Evolutionary conservation across 2,329 filamentous ascomycete genomes (phyloP).

Genomic region (Scedosporium minutisporum): DNA sequence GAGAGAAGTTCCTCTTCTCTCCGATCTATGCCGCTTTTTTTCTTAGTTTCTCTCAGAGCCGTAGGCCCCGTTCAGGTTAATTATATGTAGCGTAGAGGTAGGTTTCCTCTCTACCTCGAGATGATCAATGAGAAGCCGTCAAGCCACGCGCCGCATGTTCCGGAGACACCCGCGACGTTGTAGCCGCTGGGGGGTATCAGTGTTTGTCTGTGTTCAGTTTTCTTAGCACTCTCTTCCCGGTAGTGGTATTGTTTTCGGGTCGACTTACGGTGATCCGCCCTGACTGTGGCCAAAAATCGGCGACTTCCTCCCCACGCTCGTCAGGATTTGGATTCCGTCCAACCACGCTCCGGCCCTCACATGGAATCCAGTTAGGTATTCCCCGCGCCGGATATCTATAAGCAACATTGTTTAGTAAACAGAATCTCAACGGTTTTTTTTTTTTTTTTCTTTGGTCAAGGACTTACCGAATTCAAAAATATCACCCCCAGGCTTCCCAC

Average conservation of each 20-base stretch:
- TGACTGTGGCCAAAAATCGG: slow-evolving; percentile 71
- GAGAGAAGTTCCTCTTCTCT: neutral
- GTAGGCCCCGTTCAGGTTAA: neutral
- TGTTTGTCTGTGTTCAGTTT: slow-evolving; percentile 54
- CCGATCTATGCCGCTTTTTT: neutral
- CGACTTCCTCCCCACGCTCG: slow-evolving; percentile 78
- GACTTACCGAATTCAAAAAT: slow-evolving; percentile 67
- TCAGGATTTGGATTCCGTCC: slow-evolving; percentile 82
- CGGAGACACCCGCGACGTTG: slow-evolving; percentile 77
- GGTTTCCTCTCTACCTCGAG: slow-evolving; percentile 19
- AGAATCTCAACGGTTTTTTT: too few relatives aligned
- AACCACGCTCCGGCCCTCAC: slow-evolving; percentile 74
- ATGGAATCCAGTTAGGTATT: slow-evolving; percentile 80
- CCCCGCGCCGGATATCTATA: slow-evolving; percentile 72
- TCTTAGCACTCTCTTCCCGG: neutral
- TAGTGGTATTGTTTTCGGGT: too few relatives aligned
- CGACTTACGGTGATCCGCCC: slow-evolving; percentile 72
- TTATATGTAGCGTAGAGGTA: neutral
- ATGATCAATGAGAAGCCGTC: slow-evolving; percentile 78
- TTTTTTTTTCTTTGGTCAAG: too few relatives aligned
- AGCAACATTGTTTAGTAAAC: neutral
- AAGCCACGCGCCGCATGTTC: slow-evolving; percentile 70
- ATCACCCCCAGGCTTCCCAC: slow-evolving; percentile 59
- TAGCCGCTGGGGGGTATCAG: slow-evolving; percentile 85
- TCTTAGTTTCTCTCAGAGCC: too few relatives aligned